A percentile compares a stretch with the other conserved stretches of the same genome.
These are phyloP conservation scores for Xylariales sp. DNA, from an alignment of 2,329 filamentous ascomycete species.

Conservation along the genomic window DNA sequence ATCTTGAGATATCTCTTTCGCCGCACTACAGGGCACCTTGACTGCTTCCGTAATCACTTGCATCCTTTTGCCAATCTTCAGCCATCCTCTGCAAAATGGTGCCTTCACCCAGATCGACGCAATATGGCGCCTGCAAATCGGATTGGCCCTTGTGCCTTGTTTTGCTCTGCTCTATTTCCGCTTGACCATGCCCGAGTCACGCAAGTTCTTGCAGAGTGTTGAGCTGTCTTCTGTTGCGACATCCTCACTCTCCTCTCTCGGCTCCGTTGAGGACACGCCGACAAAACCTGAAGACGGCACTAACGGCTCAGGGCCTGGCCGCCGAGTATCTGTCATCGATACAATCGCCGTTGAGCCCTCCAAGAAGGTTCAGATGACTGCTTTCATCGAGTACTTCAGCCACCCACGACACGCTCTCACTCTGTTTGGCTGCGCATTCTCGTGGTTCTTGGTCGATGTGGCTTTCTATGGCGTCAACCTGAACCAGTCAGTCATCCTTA, in stretches of 20 bases:
- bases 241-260: conserved; percentile 54
- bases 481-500: conserved; percentile 57
- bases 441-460: conserved; percentile 29
- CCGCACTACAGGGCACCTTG: conserved; percentile 1
- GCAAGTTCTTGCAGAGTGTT: conserved; percentile 35
- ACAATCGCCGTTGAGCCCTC: not conserved
- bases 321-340: not conserved
- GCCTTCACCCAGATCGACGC: conserved; percentile 51
- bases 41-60: conserved; percentile 3
- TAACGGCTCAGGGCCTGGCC: not conserved
- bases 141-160: conserved; percentile 58
- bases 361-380: conserved; percentile 5
- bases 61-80: conserved; percentile 50
- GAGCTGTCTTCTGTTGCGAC: conserved; percentile 50
- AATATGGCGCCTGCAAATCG: conserved; percentile 62
- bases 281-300: not conserved
- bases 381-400: conserved; percentile 8
- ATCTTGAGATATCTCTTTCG: too few relatives aligned
- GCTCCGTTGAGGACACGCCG: not conserved
- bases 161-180: conserved; percentile 59
- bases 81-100: conserved; percentile 19
- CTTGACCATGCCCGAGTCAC: conserved; percentile 64
- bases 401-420: conserved; percentile 1
- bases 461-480: conserved; percentile 52
- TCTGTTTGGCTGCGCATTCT: conserved; percentile 3